phyloP scores from a whole-genome alignment of 1,284 basidiomycete species.

The Lentinula novae-zelandiae region DNA sequence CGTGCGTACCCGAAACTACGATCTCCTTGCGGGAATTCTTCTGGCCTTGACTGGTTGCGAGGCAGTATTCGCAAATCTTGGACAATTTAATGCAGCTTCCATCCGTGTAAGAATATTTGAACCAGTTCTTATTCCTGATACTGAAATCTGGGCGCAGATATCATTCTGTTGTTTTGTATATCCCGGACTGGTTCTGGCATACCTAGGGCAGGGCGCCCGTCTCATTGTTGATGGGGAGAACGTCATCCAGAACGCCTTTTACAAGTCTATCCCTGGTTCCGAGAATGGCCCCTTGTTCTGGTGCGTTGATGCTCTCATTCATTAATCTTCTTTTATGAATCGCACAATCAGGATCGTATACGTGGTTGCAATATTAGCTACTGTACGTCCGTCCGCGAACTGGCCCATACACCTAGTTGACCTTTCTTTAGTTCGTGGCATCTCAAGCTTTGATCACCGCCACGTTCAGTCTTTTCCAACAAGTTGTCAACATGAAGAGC shows the following conservation, averaged over 20 bases:
- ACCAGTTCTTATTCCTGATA: background rate
- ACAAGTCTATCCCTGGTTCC: conserved; percentile 57
- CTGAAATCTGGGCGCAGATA: conserved; percentile 26
- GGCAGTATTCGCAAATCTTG: conserved; percentile 67
- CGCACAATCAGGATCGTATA: conserved; percentile 48
- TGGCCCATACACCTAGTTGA: background rate
- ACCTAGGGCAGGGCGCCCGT: conserved; percentile 66
- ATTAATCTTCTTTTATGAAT: background rate
- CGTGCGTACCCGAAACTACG: conserved; percentile 58
- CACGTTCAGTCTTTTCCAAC: conserved; percentile 61
- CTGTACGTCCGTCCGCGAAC: conserved; percentile 29
- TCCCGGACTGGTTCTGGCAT: conserved; percentile 60
- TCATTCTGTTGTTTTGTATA: conserved; percentile 54
- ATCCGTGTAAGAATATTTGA: conserved; percentile 36
- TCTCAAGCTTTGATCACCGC: conserved; percentile 71
- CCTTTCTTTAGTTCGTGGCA: conserved; percentile 40
- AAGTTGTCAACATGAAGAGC: conserved; percentile 57
- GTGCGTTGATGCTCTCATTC: conserved; percentile 22
- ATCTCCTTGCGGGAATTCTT: conserved; percentile 59
- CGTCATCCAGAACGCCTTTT: conserved; percentile 57
- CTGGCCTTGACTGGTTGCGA: conserved; percentile 66
- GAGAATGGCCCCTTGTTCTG: conserved; percentile 52
- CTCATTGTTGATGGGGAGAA: conserved; percentile 46
- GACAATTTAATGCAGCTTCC: conserved; percentile 58
- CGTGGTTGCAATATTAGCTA: conserved; percentile 59